A percentile compares a stretch with the other conserved stretches of the same genome.
Evolutionary conservation across 305 asterid genomes (phyloP).

Genomic region (Nicotiana rustica): DNA sequence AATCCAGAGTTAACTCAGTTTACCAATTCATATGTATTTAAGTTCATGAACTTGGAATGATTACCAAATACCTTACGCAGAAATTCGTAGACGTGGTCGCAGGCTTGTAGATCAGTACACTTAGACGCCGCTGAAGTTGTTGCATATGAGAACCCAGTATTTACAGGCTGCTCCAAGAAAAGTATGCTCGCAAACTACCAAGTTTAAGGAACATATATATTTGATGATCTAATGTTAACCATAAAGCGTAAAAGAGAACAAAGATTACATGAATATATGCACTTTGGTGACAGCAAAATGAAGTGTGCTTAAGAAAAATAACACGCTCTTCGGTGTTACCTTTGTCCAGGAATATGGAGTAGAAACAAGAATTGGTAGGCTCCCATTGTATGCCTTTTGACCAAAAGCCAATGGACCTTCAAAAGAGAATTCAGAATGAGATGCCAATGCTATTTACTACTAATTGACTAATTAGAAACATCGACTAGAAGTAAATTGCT

Average conservation of each 20-base stretch:
- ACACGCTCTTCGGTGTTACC: neutral
- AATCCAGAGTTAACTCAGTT: neutral
- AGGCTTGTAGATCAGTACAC: neutral
- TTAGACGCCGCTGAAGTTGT: slow-evolving; percentile 2
- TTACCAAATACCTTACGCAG: slow-evolving; percentile 24
- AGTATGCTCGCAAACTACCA: slow-evolving; percentile 25
- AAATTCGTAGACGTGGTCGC: slow-evolving; percentile 22
- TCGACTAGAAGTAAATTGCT: no score
- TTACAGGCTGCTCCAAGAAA: slow-evolving; percentile 31
- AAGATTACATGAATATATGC: neutral
- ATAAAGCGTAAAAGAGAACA: neutral
- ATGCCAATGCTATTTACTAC: no score
- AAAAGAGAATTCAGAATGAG: neutral
- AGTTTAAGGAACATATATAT: neutral
- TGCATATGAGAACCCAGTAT: slow-evolving; percentile 36
- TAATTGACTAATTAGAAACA: no score
- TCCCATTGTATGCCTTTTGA: slow-evolving; percentile 31
- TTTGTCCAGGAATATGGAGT: slow-evolving; percentile 36
- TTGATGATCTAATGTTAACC: neutral
- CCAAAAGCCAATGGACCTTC: slow-evolving; percentile 33
- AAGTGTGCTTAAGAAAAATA: neutral
- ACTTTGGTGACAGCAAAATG: no score
- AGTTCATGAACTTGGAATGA: neutral
- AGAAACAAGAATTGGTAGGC: slow-evolving; percentile 32
- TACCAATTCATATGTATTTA: neutral